Base-by-base conservation (phyloP, 768 basidiomycete species). In the Strobilomyces echinocephalus region DNA sequence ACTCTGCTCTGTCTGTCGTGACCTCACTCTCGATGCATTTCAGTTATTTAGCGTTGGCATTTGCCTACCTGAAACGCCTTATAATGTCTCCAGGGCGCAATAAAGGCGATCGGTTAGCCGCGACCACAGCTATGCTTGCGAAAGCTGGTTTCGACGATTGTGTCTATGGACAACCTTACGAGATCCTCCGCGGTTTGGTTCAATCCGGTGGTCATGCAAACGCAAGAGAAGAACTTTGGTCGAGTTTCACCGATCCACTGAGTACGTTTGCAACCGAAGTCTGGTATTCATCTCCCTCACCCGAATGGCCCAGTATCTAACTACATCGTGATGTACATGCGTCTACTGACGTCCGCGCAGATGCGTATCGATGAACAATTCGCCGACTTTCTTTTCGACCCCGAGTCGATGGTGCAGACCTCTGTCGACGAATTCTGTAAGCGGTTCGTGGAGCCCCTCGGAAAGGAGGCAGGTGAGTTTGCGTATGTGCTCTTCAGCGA, bases 291-390 rank as follows among this genome's bases (percentile, higher is more conserved):
- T 34, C 33, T 21, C 12, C 26, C 58, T 61, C 30, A 61, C 41
- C 34, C 12, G 11, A 3, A 26, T 34, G 1, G 48, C 16, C 31
- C 36, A 86, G 84, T 73, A 9, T 87, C 85, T 8, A 87, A 88
- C 66, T 81, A 82, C 21, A 82, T 91, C 64, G 85, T 91, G 20
- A 79, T 85, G 56, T 92, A 85, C 67, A 76, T 97, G 59, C 81
- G 95, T 42, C 75, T 95, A 52, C 70, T 94, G 18, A 88, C 95
- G 6, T 88, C 91, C 0, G 85, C 91, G 3, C 83, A 91, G 69
- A 87, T 95, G 54, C 85, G 86, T 20, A 64, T 59, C 73, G 79
- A 8, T 76, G 81, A 15, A 15, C 61, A 66, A 41, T 93, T 84
- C 64, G 74, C 76, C 15, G 80, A 79, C 18, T 95, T 94, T 74